Evolutionary conservation across 768 basidiomycete species (phyloP).

Genomic region (Dioszegia crocea): DNA sequence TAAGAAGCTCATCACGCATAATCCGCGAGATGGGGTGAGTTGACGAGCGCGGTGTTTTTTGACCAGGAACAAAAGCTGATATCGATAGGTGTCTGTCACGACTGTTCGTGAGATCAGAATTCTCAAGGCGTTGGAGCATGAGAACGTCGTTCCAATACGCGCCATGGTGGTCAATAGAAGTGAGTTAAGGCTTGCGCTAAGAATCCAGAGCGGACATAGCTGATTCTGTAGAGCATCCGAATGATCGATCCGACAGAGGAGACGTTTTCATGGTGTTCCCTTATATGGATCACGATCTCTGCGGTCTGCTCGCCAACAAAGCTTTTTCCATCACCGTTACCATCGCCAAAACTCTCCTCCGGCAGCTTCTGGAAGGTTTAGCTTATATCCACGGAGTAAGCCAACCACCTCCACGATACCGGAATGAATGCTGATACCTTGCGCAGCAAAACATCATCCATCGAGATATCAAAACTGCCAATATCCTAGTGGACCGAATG

Average conservation of each 20-base stretch:
- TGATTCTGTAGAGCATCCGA: constrained; percentile 18
- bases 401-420: constrained; percentile 10
- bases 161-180: constrained; percentile 78
- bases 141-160: constrained; percentile 76
- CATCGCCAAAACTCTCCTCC: constrained; percentile 93
- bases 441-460: constrained; percentile 88
- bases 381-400: constrained; percentile 90
- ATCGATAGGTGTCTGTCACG: constrained; percentile 67
- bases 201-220: neutral
- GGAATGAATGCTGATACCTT: neutral
- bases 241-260: constrained; percentile 23
- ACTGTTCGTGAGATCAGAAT: constrained; percentile 96
- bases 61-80: neutral
- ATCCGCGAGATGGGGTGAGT: constrained; percentile 85
- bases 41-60: too few species aligned
- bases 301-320: constrained; percentile 87
- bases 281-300: constrained; percentile 99
- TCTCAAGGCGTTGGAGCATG: constrained; percentile 79
- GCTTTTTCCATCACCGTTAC: constrained; percentile 70
- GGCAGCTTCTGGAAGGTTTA: constrained; percentile 91
- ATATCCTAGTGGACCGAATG: constrained; percentile 82
- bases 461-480: constrained; percentile 98
- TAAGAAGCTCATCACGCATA: constrained; percentile 93
- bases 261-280: constrained; percentile 99
- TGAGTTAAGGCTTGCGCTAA: constrained; percentile 10